Evolutionary conservation across 208 protist species (phyloP), one percentile per base, ranked within the genome.

Genomic region (Trypanosoma grayi): DNA sequence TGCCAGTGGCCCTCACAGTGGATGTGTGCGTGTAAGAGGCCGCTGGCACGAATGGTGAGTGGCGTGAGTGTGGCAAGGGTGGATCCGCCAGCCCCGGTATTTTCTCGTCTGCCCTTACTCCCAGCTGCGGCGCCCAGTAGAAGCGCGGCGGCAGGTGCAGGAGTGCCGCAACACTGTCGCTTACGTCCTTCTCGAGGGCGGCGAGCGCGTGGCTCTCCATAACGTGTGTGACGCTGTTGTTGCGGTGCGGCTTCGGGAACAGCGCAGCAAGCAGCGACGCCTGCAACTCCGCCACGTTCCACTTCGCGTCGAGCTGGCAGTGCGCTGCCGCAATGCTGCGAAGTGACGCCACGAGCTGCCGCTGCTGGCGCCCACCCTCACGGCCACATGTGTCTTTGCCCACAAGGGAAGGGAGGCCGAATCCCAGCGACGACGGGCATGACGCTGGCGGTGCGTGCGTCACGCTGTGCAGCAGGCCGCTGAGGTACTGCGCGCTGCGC

Each of bases 141-240:
- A 88, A 84, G 24, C 81, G 81, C 4, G 28, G 24, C 1, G 77
- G 75, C 2, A 88, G 70, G 1, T 60, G 52, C 18, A 83, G 51
- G 5, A 66, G 60, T 5, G 28, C 18, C 2, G 75, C 81, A 4
- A 77, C 61, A 11, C 24, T 22, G 47, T 88, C 78, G 3, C 59
- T 41, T 11, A 73, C 22, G 2, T 27, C n/a, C 60, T 58, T 61
- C 56, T 88, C 81, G 47, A 72, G 45, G 0, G 22, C 30, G n/a
- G 31, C 20, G 16, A 70, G 20, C 1, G 45, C 24, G 6, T 45
- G 13, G 4, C 9, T 14, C 7, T 34, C 44, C 36, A 51, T 57
- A 18, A 6, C 24, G 39, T 70, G 52, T 27, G 46, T 48, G 27
- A 61, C 18, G 14, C 54, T 36, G 43, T 61, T 70, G 46, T 58